phyloP scores from a whole-genome alignment of 1,139 yeast species.

The Pneumocystis oryctolagi region DNA sequence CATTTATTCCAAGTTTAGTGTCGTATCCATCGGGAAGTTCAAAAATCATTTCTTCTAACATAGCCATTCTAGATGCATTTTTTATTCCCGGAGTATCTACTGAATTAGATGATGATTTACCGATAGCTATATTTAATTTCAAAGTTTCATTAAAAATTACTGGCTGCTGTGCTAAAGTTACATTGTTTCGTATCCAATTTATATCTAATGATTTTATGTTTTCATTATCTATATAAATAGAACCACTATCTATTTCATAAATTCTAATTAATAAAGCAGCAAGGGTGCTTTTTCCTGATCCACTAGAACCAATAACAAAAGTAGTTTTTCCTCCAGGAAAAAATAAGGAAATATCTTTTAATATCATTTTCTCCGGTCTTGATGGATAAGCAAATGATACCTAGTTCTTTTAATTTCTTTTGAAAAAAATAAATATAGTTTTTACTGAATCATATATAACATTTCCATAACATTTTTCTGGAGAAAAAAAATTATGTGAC shows the following conservation, averaged over 20 bases:
- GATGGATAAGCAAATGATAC: slow-evolving; percentile 45
- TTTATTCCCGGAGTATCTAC: slow-evolving; percentile 20
- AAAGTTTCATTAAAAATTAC: slow-evolving; percentile 50
- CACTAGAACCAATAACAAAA: slow-evolving; percentile 70
- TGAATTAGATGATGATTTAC: slow-evolving; percentile 27
- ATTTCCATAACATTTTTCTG: slow-evolving; percentile 29
- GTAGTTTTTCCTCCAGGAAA: slow-evolving; percentile 37
- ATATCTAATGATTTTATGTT: slow-evolving; percentile 32
- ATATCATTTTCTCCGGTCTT: slow-evolving; percentile 32
- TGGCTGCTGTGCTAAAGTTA: slow-evolving; percentile 65
- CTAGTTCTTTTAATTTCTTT: slow-evolving; percentile 9
- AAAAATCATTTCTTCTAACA: slow-evolving; percentile 34
- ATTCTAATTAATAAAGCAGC: slow-evolving; percentile 47
- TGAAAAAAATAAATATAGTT: slow-evolving; percentile 19
- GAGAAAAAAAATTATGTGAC: slow-evolving; percentile 20
- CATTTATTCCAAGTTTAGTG: slow-evolving; percentile 31
- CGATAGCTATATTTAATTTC: slow-evolving; percentile 37
- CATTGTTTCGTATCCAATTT: slow-evolving; percentile 44
- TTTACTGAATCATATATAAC: slow-evolving; percentile 34
- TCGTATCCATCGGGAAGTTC: slow-evolving; percentile 41
- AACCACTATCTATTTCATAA: slow-evolving; percentile 37
- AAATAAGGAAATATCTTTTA: slow-evolving; percentile 33
- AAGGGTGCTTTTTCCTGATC: slow-evolving; percentile 82
- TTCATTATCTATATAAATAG: slow-evolving; percentile 41
- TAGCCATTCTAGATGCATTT: slow-evolving; percentile 40